Conservation (phyloP, 1,284 basidiomycete genomes). For the Ganoderma boninense region DNA sequence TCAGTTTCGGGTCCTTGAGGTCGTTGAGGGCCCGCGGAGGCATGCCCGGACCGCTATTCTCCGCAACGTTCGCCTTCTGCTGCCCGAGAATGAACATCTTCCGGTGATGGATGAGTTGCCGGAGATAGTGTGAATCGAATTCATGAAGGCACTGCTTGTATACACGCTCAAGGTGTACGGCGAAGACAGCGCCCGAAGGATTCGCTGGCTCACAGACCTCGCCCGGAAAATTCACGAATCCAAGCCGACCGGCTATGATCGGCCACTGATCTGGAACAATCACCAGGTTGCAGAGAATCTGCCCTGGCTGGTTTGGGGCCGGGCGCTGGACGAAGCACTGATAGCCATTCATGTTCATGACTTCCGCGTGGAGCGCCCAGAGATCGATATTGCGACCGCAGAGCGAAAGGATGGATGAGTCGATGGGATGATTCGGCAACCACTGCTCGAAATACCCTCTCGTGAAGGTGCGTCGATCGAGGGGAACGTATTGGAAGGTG, state of each 20-base stretch:
- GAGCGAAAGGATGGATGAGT: conserved; percentile 50
- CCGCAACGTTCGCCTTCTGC: conserved; percentile 8
- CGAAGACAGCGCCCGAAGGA: conserved; percentile 62
- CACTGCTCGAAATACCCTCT: conserved; percentile 59
- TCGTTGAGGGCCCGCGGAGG: conserved; percentile 14
- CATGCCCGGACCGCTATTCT: conserved; percentile 6
- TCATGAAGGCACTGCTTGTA: conserved; percentile 64
- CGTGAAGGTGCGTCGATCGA: conserved; percentile 58
- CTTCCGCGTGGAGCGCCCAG: conserved; percentile 61
- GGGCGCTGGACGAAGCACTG: not conserved
- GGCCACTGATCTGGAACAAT: conserved; percentile 62
- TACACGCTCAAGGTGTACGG: conserved; percentile 62
- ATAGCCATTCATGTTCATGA: conserved; percentile 52
- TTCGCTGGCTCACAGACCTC: conserved; percentile 62
- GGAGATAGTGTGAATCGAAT: conserved; percentile 67
- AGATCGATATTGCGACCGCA: conserved; percentile 65
- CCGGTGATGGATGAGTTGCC: conserved; percentile 25
- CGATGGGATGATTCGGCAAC: conserved; percentile 50
- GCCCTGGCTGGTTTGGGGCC: not conserved
- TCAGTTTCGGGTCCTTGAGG: conserved; percentile 41
- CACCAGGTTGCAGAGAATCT: not conserved
- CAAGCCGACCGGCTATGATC: conserved; percentile 69
- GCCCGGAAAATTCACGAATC: conserved; percentile 67
- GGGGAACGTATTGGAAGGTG: conserved; percentile 11
- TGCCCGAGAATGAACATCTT: conserved; percentile 21